phyloP scores from a whole-genome alignment of 1,139 yeast species.

The Geotrichum reessii region DNA sequence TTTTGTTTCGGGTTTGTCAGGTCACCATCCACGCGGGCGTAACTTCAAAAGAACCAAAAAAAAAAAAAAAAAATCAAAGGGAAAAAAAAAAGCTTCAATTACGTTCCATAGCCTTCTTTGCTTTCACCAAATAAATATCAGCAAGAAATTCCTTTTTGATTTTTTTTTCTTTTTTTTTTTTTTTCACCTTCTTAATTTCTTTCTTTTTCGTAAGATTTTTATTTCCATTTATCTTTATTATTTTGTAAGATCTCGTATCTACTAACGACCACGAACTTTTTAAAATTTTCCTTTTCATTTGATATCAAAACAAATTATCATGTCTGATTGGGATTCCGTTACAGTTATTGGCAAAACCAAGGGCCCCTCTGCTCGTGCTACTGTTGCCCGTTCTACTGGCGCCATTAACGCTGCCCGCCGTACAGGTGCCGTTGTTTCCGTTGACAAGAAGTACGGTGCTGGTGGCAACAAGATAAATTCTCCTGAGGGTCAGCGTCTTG shows the following conservation, averaged over 20 bases:
- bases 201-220: too few species aligned
- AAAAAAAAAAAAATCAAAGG: too few species aligned
- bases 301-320: constrained; percentile 4
- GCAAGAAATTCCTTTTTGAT: background rate
- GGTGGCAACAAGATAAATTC: constrained; percentile 57
- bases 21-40: background rate
- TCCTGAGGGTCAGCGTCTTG: constrained; percentile 90
- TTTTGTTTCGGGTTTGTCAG: background rate
- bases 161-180: background rate
- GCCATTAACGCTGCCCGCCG: constrained; percentile 92
- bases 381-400: constrained; percentile 70
- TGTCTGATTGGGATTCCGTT: constrained; percentile 69
- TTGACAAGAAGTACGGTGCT: constrained; percentile 86
- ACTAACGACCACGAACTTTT: background rate
- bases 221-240: background rate
- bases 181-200: background rate
- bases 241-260: background rate
- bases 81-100: background rate
- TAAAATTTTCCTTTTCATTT: background rate
- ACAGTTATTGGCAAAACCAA: constrained; percentile 86
- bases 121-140: background rate
- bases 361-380: constrained; percentile 80
- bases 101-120: constrained; percentile 2
- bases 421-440: constrained; percentile 78
- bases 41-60: background rate